Percentiles rank a stretch among this genome's conserved stretches.
Evolutionary conservation across 2,329 filamentous ascomycete species (phyloP).

Genomic region (Cercospora sp.): DNA sequence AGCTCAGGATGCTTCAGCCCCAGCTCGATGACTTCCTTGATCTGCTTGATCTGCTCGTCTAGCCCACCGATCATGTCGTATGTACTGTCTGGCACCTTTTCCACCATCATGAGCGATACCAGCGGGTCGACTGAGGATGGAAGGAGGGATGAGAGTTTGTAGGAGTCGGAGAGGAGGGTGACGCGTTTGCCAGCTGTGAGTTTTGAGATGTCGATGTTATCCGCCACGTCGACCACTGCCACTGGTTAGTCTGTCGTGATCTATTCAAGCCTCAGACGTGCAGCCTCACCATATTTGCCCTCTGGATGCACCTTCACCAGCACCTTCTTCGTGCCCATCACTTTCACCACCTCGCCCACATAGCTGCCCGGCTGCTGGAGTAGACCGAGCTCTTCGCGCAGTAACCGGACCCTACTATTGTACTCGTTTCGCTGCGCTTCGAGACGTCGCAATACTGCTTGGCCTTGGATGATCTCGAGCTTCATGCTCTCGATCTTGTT

Average conservation of each 20-base stretch:
- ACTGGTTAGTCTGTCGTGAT: not conserved
- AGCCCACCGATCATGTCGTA: conserved; percentile 99
- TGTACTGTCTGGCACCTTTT: conserved; percentile 98
- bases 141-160: conserved; percentile 98
- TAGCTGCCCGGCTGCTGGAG: conserved; percentile 97
- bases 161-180: conserved; percentile 92
- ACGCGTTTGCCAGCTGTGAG: conserved; percentile 97
- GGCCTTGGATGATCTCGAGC: conserved; percentile 99
- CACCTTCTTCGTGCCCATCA: conserved; percentile 99
- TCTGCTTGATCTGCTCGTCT: conserved; percentile 99
- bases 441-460: conserved; percentile 88
- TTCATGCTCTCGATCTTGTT: conserved; percentile 99
- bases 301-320: conserved; percentile 98
- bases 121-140: conserved; percentile 97
- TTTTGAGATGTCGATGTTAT: conserved; percentile 91
- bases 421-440: conserved; percentile 99
- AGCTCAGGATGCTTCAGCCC: conserved; percentile 97
- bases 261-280: not conserved
- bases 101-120: conserved; percentile 99
- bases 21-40: conserved; percentile 99
- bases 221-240: conserved; percentile 89
- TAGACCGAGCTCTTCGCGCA: conserved; percentile 92
- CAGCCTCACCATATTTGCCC: conserved; percentile 89
- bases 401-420: conserved; percentile 92
- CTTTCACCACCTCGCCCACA: conserved; percentile 99